Evolutionary conservation across 164 flowering plant species (phyloP).

Genomic region (Aristolochia californica): DNA sequence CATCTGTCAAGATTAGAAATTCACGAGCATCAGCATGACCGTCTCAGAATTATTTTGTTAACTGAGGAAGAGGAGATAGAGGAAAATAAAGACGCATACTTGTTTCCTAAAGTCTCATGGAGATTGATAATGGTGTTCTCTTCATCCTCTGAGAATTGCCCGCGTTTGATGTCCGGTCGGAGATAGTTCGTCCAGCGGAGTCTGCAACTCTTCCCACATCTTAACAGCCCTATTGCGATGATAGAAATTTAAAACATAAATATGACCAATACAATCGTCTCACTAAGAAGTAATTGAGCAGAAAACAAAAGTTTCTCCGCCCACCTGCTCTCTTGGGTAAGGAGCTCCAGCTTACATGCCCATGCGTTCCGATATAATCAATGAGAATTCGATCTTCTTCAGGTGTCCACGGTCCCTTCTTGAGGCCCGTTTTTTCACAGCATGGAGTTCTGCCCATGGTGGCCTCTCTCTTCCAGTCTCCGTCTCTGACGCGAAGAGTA

Average conservation of each 20-base stretch:
- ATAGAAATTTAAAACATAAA: no score
- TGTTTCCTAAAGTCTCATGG: conserved; percentile 66
- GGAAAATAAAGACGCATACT: neutral
- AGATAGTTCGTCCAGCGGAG: conserved; percentile 90
- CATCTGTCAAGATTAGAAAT: conserved; percentile 22
- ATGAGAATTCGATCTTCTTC: conserved; percentile 8
- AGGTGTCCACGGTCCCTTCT: conserved; percentile 10
- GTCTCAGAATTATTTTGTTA: neutral
- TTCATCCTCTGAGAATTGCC: conserved; percentile 68
- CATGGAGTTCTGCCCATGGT: conserved; percentile 5
- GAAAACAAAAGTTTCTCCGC: neutral
- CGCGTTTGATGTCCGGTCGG: conserved; percentile 82
- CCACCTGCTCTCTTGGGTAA: conserved; percentile 9
- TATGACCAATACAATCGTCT: no score
- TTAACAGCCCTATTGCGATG: conserved; percentile 47
- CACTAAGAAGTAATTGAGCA: no score
- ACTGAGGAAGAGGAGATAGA: neutral
- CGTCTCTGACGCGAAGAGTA: neutral
- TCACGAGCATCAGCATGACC: neutral
- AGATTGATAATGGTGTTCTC: conserved; percentile 72
- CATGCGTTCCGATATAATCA: conserved; percentile 3
- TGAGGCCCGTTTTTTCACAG: conserved; percentile 7
- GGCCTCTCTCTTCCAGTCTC: neutral
- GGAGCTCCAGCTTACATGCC: conserved; percentile 10
- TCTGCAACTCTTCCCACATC: conserved; percentile 94